Base-by-base conservation (phyloP, 768 basidiomycete species). In the Amylocystis lapponica region DNA sequence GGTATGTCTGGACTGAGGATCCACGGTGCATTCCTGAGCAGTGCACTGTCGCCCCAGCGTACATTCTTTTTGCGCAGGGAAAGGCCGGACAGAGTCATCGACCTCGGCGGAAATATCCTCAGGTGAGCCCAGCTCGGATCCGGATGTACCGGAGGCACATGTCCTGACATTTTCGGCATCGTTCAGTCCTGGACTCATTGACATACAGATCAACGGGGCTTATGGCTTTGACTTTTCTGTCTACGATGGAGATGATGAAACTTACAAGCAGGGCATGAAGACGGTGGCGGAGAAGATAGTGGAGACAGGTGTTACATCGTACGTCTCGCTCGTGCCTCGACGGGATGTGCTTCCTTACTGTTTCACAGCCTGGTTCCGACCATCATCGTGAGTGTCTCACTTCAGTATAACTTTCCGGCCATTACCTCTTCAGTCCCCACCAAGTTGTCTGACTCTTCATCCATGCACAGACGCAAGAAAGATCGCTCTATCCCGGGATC, bases 251-350 rank as follows among this genome's bases (percentile, higher is more conserved):
- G 72, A 83, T 55, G 83, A 86, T 40, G 70, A 79, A 27, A 67
- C 65, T 5, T 94, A 94, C 63, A 66, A 70, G 20, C 53, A 72
- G 19, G 87, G 88, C 16, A 66, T 94, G 61, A 74, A 76, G 56
- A 66, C 68, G 47, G 78, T 92, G 26, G 83, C 88, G 6, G 78
- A 79, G 62, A 75, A 78, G 51, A 86, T 95, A 34, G 74, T 82
- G 16, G 86, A 91, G 65, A 92, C 89, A 1, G 92, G 92, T 10
- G 86, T 90, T 3, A 95, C 92, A 19, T 83, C 86, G 79, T 89
- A 66, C 57, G 82, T 74, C n/a, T 26, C 32, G 53, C 27, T 49
- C 58, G n/a, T 41, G 33, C 46, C 40, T 40, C 50, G n/a, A n/a
- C n/a, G n/a, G n/a, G n/a, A 22, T 49, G 26, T 25, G 27, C 43